Percentiles rank a stretch among this genome's conserved stretches.
phyloP scores from a whole-genome alignment of 2,329 filamentous ascomycete species.

The Beauveria sp. region DNA sequence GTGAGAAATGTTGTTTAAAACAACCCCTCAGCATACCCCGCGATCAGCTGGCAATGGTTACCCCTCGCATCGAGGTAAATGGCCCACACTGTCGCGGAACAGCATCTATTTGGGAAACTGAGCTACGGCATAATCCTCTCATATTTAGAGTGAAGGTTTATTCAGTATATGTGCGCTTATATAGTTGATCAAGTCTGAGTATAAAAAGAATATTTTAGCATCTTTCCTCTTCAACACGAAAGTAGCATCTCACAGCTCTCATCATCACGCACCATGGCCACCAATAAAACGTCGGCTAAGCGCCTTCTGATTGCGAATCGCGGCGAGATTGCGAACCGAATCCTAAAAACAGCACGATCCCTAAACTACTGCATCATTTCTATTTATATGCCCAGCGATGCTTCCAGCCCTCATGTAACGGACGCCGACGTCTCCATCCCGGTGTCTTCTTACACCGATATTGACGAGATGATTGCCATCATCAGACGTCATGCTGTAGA shows the following conservation, averaged over 20 bases:
- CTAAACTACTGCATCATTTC: conserved; percentile 43
- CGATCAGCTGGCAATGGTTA: neutral
- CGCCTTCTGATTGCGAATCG: conserved; percentile 51
- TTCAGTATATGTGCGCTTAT: neutral
- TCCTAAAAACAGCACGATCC: conserved; percentile 35
- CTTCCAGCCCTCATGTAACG: conserved; percentile 44
- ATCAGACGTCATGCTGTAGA: conserved; percentile 37
- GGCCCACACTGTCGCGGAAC: neutral
- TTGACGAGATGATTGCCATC: conserved; percentile 21
- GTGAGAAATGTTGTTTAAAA: too few relatives aligned
- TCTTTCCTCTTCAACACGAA: too few relatives aligned
- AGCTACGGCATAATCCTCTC: neutral
- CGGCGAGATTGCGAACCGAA: conserved; percentile 49
- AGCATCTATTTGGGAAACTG: neutral
- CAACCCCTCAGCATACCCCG: neutral
- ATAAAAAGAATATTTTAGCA: neutral
- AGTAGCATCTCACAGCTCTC: neutral
- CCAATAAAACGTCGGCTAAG: conserved; percentile 14
- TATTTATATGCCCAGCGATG: conserved; percentile 50
- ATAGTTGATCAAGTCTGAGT: neutral
- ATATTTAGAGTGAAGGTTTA: neutral
- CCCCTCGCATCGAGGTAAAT: neutral
- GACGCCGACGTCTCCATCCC: conserved; percentile 45
- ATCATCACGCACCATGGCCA: neutral
- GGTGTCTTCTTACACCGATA: conserved; percentile 10